Evolutionary conservation across 352 stramenopile species (phyloP).

Genomic region (Pelagophyceae sp.): DNA sequence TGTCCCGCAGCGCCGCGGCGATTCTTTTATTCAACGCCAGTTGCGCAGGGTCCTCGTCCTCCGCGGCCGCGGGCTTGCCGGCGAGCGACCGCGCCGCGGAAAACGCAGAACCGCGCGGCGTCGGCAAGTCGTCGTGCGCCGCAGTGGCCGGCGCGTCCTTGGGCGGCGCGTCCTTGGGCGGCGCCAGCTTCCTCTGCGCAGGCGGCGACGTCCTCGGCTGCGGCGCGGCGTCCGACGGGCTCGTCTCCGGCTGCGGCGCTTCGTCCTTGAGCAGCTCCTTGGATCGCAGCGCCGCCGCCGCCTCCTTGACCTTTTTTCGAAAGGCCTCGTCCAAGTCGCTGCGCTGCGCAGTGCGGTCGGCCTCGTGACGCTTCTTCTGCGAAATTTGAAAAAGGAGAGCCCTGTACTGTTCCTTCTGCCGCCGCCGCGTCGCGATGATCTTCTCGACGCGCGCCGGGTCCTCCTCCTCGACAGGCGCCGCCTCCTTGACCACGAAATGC

Average conservation of each 20-base stretch:
- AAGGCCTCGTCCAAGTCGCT: not conserved
- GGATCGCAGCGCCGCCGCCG: not conserved
- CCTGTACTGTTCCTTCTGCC: constrained; percentile 29
- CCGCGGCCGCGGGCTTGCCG: not conserved
- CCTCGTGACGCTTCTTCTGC: not conserved
- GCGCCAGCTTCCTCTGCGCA: not conserved
- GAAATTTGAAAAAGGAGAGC: constrained; percentile 4
- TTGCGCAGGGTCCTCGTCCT: not conserved
- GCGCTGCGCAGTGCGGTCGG: constrained; percentile 1
- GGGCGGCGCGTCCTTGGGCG: constrained; percentile 13
- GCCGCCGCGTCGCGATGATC: constrained; percentile 6
- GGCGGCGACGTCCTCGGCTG: not conserved
- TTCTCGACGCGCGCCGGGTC: not conserved
- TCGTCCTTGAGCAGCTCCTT: not conserved
- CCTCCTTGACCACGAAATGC: not conserved
- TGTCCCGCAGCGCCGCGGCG: constrained; percentile 1
- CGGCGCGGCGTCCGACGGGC: not conserved
- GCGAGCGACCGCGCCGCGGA: not conserved
- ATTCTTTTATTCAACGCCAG: not conserved
- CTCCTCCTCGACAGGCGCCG: not conserved
- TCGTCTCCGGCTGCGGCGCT: not conserved
- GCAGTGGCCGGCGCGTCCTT: constrained; percentile 11
- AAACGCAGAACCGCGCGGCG: not conserved
- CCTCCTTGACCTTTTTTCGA: constrained; percentile 14
- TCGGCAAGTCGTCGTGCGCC: not conserved